phyloP scores from a whole-genome alignment of 192 early-diverging fungal species.

The Backusella psychrophila region DNA sequence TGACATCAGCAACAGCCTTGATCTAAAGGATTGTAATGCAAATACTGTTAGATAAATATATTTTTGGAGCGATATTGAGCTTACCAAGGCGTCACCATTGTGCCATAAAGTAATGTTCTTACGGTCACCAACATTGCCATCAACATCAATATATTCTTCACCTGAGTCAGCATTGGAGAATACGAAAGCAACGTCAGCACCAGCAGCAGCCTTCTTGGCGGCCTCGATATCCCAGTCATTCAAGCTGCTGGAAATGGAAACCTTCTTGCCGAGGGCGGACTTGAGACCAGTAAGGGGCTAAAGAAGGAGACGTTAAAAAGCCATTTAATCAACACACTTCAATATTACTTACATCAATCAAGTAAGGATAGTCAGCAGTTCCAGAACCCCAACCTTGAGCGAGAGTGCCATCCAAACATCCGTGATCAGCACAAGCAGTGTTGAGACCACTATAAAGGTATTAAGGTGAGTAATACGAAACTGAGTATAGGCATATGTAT shows the following conservation, averaged over 20 bases:
- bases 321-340: background rate
- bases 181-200: conserved; percentile 46
- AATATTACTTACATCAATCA: conserved; percentile 23
- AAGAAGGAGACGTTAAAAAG: background rate
- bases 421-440: conserved; percentile 16
- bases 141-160: conserved; percentile 33
- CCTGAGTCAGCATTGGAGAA: conserved; percentile 31
- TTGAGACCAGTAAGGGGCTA: conserved; percentile 26
- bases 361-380: conserved; percentile 24
- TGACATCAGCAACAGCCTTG: conserved; percentile 44
- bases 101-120: conserved; percentile 57
- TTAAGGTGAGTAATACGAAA: background rate
- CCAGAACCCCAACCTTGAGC: conserved; percentile 32
- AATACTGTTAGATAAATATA: background rate
- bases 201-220: conserved; percentile 18
- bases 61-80: background rate
- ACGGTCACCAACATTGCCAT: conserved; percentile 59
- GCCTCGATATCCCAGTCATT: conserved; percentile 7
- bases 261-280: conserved; percentile 10
- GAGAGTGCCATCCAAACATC: conserved; percentile 20
- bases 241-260: conserved; percentile 9
- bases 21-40: conserved; percentile 19
- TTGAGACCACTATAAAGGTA: background rate
- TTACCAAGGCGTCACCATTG: conserved; percentile 52
- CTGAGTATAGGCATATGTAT: background rate